Conservation (phyloP, 192 early-diverging fungal genomes). For the Entrophospora sp. region DNA sequence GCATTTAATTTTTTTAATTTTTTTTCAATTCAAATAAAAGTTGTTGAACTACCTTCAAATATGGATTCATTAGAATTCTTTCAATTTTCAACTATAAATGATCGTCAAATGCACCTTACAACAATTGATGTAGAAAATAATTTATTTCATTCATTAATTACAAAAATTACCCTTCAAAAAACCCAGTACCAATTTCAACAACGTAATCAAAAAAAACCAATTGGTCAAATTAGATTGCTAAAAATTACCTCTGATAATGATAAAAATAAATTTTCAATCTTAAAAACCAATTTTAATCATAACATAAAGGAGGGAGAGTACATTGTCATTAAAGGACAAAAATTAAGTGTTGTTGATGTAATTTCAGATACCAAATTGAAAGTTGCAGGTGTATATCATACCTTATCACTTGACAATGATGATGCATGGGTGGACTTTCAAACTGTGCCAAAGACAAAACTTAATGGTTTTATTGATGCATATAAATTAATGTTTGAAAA, state of each 20-base stretch:
- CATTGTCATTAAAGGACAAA: constrained; percentile 10
- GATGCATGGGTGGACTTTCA: not conserved
- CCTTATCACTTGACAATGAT: not conserved
- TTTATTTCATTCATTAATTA: not conserved
- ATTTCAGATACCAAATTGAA: constrained; percentile 4
- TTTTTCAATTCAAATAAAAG: not conserved
- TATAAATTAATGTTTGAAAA: constrained; percentile 4
- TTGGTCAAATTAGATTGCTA: not conserved
- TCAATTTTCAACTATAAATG: not conserved
- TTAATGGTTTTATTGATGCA: constrained; percentile 5
- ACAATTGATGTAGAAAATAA: not conserved
- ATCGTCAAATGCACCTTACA: not conserved
- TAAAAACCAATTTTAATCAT: not conserved
- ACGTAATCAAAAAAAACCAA: not conserved
- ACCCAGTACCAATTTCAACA: constrained; percentile 8
- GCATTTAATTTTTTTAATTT: not conserved
- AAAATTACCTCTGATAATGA: no score
- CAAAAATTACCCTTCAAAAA: constrained; percentile 1
- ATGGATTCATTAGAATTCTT: not conserved
- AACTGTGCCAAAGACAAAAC: not conserved
- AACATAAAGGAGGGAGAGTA: not conserved
- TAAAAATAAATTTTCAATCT: not conserved
- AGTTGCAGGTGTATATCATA: not conserved
- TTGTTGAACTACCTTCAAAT: not conserved
- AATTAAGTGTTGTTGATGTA: not conserved